A percentile compares a stretch with the other conserved stretches of the same genome.
phyloP scores from a whole-genome alignment of 495 filamentous ascomycete genomes.

The Hypoxylon fragiforme region DNA sequence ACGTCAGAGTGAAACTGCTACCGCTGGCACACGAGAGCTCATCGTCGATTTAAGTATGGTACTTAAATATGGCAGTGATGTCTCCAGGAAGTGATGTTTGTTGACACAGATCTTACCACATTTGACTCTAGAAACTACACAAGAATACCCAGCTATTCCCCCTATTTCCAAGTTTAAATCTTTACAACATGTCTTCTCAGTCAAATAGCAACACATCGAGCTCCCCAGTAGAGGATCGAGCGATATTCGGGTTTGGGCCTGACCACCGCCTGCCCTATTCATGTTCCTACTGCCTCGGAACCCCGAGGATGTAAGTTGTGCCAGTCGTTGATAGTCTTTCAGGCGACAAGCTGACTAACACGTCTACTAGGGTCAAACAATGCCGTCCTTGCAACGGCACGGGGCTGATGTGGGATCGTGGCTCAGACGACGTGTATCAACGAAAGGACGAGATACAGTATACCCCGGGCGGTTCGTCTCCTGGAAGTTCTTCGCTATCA shows the following conservation, averaged over 20 bases:
- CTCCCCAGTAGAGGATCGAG: conserved; percentile 14
- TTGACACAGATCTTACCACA: too few species aligned
- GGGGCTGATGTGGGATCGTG: conserved; percentile 23
- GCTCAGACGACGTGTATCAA: conserved; percentile 5
- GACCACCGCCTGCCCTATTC: conserved; percentile 24
- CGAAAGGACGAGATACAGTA: conserved; percentile 13
- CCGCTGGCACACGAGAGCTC: too few species aligned
- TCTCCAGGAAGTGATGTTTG: too few species aligned
- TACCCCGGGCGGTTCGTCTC: conserved; percentile 16
- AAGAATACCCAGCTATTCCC: neutral
- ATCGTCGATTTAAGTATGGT: too few species aligned
- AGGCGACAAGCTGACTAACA: neutral
- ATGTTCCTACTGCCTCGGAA: conserved; percentile 21
- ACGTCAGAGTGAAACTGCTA: too few species aligned
- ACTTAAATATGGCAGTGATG: too few species aligned
- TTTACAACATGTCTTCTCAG: conserved; percentile 23
- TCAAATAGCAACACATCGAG: conserved; percentile 3
- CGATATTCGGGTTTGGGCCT: conserved; percentile 23
- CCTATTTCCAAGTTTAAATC: too few species aligned
- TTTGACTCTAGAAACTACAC: too few species aligned
- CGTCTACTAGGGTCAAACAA: conserved; percentile 15
- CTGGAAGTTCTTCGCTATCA: conserved; percentile 22
- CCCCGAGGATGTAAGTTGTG: conserved; percentile 17
- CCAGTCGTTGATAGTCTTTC: neutral
- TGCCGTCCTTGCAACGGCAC: conserved; percentile 22